Conservation (phyloP, 2,329 filamentous ascomycete species). For the Knufia petricola region DNA sequence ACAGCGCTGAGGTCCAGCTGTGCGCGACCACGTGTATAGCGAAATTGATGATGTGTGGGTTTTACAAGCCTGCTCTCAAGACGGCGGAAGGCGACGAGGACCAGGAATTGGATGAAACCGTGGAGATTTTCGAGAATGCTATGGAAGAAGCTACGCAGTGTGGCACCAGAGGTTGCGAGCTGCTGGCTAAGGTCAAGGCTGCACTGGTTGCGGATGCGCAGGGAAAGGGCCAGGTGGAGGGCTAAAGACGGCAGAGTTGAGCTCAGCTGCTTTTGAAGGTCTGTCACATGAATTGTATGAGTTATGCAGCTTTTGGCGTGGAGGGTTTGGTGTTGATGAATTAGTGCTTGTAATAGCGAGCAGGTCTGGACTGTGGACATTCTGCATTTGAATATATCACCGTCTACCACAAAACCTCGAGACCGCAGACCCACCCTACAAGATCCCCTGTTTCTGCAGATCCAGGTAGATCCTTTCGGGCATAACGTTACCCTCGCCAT, state of each 20-base stretch:
- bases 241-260: constrained; percentile 13
- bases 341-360: too few relatives aligned
- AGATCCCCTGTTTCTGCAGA: constrained; percentile 79
- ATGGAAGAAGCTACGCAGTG: constrained; percentile 37
- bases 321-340: neutral
- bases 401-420: too few relatives aligned
- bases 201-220: constrained; percentile 42
- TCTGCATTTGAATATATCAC: too few relatives aligned
- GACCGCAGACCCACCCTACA: constrained; percentile 38
- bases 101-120: constrained; percentile 34
- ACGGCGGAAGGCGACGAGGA: constrained; percentile 30
- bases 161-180: constrained; percentile 36
- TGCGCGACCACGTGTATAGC: constrained; percentile 41
- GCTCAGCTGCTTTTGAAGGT: neutral
- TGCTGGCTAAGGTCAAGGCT: constrained; percentile 38
- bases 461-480: constrained; percentile 97
- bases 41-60: constrained; percentile 37
- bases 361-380: too few relatives aligned
- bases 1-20: constrained; percentile 41
- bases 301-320: neutral
- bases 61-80: constrained; percentile 13
- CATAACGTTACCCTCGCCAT: constrained; percentile 96
- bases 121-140: constrained; percentile 48
- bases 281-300: neutral
- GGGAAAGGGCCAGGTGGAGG: constrained; percentile 37